Evolutionary conservation across 1,284 basidiomycete genomes (phyloP).

Genomic region (Ustilago lituana): DNA sequence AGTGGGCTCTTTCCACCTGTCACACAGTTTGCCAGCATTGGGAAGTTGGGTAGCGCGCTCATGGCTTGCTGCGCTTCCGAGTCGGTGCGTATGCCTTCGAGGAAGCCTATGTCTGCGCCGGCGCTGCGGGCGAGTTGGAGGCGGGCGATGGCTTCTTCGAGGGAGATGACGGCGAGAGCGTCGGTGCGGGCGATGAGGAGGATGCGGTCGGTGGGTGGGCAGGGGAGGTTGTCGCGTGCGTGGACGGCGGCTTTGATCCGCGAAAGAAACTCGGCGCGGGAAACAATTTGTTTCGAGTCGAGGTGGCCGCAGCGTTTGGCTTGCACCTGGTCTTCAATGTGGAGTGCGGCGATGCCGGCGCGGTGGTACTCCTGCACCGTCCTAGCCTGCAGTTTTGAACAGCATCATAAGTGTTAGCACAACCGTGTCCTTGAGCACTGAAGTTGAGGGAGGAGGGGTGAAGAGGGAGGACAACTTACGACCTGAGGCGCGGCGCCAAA

Average conservation of each 20-base stretch:
- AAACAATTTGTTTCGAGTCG: conserved; percentile 81
- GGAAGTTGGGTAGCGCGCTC: conserved; percentile 70
- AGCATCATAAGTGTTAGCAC: too few species aligned
- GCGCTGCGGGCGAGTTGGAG: conserved; percentile 78
- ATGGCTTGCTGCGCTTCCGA: conserved; percentile 76
- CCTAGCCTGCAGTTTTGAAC: conserved; percentile 68
- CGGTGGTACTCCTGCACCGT: conserved; percentile 78
- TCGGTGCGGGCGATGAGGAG: conserved; percentile 84
- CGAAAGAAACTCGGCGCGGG: conserved; percentile 78
- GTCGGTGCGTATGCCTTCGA: conserved; percentile 75
- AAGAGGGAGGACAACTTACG: conserved; percentile 65
- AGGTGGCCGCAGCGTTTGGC: conserved; percentile 82
- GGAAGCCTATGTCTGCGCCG: conserved; percentile 84
- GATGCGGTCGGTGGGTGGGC: conserved; percentile 77
- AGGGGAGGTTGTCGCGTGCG: conserved; percentile 67
- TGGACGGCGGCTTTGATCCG: conserved; percentile 77
- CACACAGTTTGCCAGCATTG: conserved; percentile 44
- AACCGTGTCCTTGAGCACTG: too few species aligned
- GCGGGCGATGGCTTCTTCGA: conserved; percentile 79
- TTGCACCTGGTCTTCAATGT: conserved; percentile 85
- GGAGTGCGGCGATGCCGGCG: conserved; percentile 78
- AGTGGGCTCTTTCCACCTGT: conserved; percentile 41
- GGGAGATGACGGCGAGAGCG: conserved; percentile 79
- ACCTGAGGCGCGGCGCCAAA: conserved; percentile 82
- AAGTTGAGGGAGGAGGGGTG: too few species aligned